phyloP scores from a whole-genome alignment of 495 filamentous ascomycete genomes.

The Beverwykella pulmonaria region DNA sequence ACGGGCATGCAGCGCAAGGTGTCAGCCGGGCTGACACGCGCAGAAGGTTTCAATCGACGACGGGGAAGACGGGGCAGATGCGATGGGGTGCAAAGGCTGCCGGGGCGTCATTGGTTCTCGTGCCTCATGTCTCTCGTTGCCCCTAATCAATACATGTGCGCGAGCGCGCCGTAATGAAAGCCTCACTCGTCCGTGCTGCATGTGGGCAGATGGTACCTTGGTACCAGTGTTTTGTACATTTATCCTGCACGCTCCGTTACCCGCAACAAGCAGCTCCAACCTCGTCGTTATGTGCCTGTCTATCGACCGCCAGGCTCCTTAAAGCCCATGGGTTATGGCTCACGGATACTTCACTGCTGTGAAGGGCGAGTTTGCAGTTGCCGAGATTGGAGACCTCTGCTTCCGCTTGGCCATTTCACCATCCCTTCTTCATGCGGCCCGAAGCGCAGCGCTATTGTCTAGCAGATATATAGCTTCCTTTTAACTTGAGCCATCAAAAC shows the following conservation, averaged over 20 bases:
- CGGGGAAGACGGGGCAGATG: background rate
- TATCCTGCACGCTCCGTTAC: background rate
- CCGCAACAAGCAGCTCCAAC: background rate
- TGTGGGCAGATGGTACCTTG: constrained; percentile 14
- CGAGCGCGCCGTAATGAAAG: too few species aligned
- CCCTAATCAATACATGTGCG: constrained; percentile 22
- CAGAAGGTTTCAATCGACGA: constrained; percentile 20
- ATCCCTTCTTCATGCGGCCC: background rate
- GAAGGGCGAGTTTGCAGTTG: too few species aligned
- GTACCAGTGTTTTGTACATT: constrained; percentile 17
- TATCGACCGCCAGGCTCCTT: background rate
- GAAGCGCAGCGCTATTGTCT: background rate
- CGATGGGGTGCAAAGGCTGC: background rate
- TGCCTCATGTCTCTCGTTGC: constrained; percentile 8
- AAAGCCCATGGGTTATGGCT: too few species aligned
- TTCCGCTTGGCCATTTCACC: background rate
- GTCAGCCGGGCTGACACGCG: constrained; percentile 18
- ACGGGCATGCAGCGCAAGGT: background rate
- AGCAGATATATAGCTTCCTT: background rate
- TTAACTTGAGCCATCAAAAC: too few species aligned
- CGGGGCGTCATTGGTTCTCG: constrained; percentile 21
- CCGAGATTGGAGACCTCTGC: background rate
- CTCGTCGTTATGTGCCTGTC: background rate
- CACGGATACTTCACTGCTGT: too few species aligned
- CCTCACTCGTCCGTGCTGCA: background rate